Conservation (phyloP, 2,329 filamentous ascomycete species). For the Neonectria hederae region DNA sequence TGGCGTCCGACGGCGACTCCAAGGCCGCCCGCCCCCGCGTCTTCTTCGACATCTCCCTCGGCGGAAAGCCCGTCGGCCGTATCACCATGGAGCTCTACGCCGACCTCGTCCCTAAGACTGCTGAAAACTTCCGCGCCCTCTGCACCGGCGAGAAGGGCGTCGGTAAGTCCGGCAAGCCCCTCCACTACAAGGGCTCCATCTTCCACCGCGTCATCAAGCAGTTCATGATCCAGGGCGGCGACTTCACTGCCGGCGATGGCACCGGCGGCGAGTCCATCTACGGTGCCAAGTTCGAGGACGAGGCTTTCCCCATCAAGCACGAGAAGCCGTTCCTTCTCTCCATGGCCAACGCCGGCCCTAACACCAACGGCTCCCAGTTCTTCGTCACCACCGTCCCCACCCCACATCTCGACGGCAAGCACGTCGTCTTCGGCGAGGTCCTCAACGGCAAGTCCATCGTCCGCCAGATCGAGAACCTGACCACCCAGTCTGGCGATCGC, state of each 20-base stretch:
- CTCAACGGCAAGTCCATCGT: constrained; percentile 91
- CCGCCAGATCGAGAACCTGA: constrained; percentile 87
- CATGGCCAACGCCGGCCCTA: constrained; percentile 97
- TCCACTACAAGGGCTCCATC: constrained; percentile 90
- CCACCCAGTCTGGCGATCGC: constrained; percentile 80
- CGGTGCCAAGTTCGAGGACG: constrained; percentile 95
- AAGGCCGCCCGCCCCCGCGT: constrained; percentile 76
- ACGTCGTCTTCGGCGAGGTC: constrained; percentile 97
- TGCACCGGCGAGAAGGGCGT: constrained; percentile 95
- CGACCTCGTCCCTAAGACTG: constrained; percentile 88
- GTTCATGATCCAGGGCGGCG: constrained; percentile 96
- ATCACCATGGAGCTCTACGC: constrained; percentile 85
- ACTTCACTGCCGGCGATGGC: constrained; percentile 94
- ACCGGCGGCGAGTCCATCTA: constrained; percentile 98
- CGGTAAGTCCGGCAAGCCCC: constrained; percentile 81
- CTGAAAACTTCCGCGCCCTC: constrained; percentile 93
- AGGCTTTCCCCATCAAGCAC: constrained; percentile 94
- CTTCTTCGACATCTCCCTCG: constrained; percentile 93
- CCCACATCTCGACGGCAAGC: constrained; percentile 93
- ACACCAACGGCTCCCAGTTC: constrained; percentile 97
- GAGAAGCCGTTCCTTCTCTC: constrained; percentile 92
- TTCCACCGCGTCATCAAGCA: constrained; percentile 99
- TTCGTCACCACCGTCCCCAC: constrained; percentile 97
- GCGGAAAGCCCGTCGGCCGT: constrained; percentile 76
- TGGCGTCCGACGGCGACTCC: constrained; percentile 54